These are phyloP conservation scores for Opeltia flavorubescens DNA, from an alignment of 495 filamentous ascomycete species.

Conservation along the genomic window DNA sequence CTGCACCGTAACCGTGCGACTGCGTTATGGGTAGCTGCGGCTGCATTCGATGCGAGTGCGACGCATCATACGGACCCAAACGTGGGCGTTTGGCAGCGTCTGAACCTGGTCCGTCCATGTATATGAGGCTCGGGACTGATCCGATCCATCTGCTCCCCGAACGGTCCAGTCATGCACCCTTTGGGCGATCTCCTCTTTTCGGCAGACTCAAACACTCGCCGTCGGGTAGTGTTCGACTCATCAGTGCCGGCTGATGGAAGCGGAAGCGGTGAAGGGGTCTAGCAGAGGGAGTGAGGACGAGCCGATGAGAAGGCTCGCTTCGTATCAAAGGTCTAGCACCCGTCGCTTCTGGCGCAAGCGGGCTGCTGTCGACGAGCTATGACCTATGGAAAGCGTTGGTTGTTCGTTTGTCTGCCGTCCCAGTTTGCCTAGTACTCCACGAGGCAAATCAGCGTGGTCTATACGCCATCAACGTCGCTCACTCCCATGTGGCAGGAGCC, in stretches of 20 bases:
- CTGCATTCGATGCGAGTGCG: constrained; percentile 14
- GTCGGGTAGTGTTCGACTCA: background rate
- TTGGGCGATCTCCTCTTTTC: background rate
- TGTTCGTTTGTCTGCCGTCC: too few species aligned
- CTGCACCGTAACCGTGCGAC: constrained; percentile 6
- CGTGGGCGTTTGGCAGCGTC: constrained; percentile 14
- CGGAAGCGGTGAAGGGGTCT: background rate
- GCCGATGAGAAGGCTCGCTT: background rate
- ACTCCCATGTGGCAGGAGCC: background rate
- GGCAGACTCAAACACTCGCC: background rate
- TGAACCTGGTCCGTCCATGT: constrained; percentile 16
- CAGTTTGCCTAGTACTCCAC: background rate
- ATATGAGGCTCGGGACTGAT: constrained; percentile 6
- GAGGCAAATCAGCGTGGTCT: background rate
- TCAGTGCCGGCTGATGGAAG: background rate
- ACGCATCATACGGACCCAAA: constrained; percentile 11
- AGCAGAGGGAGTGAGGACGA: background rate
- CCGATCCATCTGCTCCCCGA: constrained; percentile 12
- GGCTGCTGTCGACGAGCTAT: background rate
- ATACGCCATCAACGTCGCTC: background rate
- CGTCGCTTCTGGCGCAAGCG: background rate
- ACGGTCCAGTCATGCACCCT: constrained; percentile 2
- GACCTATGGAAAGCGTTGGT: background rate
- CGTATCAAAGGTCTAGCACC: background rate
- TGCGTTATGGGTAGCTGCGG: constrained; percentile 11